Conservation (phyloP, 768 basidiomycete genomes). For the Artomyces pyxidatus region DNA sequence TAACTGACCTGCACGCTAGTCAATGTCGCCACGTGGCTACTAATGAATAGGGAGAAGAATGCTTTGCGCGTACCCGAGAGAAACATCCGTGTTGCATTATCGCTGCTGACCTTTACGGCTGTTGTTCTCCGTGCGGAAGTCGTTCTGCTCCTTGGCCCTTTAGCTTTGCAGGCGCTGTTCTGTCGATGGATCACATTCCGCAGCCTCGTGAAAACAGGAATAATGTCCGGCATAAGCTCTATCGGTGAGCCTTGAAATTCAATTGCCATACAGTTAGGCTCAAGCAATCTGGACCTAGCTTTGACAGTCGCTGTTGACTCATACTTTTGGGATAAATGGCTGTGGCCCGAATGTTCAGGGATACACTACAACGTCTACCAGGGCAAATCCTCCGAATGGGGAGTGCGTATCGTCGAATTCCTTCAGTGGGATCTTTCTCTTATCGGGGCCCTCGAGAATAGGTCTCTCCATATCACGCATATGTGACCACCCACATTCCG, state of each 20-base stretch:
- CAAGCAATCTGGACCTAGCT: slow-evolving; percentile 28
- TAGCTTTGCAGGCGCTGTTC: slow-evolving; percentile 48
- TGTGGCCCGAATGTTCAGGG: slow-evolving; percentile 84
- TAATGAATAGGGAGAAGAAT: slow-evolving; percentile 38
- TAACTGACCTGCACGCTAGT: slow-evolving; percentile 30
- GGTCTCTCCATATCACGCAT: slow-evolving; percentile 64
- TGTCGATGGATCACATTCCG: slow-evolving; percentile 34
- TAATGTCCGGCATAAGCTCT: slow-evolving; percentile 40
- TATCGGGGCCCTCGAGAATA: no score
- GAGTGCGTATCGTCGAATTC: slow-evolving; percentile 50
- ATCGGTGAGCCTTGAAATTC: slow-evolving; percentile 44
- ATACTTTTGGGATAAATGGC: slow-evolving; percentile 68
- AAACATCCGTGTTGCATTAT: slow-evolving; percentile 36
- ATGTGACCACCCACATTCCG: slow-evolving; percentile 62
- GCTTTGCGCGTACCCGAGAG: slow-evolving; percentile 28
- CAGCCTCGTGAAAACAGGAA: slow-evolving; percentile 40
- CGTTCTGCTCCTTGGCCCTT: slow-evolving; percentile 51
- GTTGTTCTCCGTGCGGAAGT: slow-evolving; percentile 80
- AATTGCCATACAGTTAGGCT: no score
- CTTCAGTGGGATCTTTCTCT: no score
- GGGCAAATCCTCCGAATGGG: slow-evolving; percentile 89
- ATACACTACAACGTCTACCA: slow-evolving; percentile 81
- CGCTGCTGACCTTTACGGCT: slow-evolving; percentile 55
- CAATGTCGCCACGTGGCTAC: slow-evolving; percentile 43
- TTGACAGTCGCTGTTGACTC: slow-evolving; percentile 67